Conservation (phyloP, 352 stramenopile species). For the Phytophthora ohioensis region DNA sequence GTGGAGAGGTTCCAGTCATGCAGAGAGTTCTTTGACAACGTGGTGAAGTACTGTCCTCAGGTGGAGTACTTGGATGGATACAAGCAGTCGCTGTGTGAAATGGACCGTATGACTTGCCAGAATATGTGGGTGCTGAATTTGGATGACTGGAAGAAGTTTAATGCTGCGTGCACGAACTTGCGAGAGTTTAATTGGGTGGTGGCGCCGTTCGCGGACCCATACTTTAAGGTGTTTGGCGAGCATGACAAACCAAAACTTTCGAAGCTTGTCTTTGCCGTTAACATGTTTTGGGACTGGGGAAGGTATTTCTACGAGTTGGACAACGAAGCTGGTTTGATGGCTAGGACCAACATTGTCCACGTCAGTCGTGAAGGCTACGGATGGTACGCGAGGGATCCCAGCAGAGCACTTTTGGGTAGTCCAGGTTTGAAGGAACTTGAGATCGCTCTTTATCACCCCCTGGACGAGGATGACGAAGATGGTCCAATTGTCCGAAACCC, state of each 20-base stretch:
- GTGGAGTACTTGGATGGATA: constrained; percentile 43
- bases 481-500: constrained; percentile 32
- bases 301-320: constrained; percentile 35
- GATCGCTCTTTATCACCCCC: constrained; percentile 44
- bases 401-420: constrained; percentile 35
- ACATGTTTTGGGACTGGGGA: constrained; percentile 52
- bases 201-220: constrained; percentile 41
- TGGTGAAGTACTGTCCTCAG: constrained; percentile 38
- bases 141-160: constrained; percentile 40
- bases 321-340: background rate
- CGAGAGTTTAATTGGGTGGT: constrained; percentile 48
- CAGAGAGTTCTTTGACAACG: constrained; percentile 33
- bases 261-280: constrained; percentile 40
- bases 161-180: constrained; percentile 36
- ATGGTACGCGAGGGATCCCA: constrained; percentile 30
- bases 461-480: constrained; percentile 35
- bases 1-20: constrained; percentile 24
- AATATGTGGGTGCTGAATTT: constrained; percentile 33
- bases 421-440: constrained; percentile 38
- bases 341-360: constrained; percentile 11
- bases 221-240: constrained; percentile 47
- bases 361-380: constrained; percentile 18
- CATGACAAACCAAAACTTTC: constrained; percentile 39
- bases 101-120: constrained; percentile 44
- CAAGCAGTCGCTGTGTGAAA: constrained; percentile 42